Conservation (phyloP, 169 alveolate species). For the Theileria orientalis region DNA sequence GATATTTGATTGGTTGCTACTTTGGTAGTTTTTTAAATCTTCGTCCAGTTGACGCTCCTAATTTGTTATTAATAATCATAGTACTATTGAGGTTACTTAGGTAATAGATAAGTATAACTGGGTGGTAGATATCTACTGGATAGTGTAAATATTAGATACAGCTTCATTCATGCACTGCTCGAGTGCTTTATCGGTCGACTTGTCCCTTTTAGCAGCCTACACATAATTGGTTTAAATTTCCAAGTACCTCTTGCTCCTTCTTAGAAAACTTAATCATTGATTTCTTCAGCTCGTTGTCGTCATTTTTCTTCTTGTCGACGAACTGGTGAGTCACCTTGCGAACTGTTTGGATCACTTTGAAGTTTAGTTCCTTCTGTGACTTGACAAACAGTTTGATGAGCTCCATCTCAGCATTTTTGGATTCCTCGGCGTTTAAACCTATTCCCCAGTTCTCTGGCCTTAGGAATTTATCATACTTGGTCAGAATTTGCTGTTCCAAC, state of each 20-base stretch:
- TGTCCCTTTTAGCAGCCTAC: slow-evolving; percentile 61
- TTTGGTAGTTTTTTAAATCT: slow-evolving; percentile 24
- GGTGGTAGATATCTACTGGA: no score
- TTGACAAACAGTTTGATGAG: slow-evolving; percentile 50
- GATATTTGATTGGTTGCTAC: slow-evolving; percentile 17
- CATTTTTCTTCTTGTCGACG: slow-evolving; percentile 17
- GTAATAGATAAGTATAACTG: no score
- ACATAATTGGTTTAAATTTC: no score
- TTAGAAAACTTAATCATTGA: slow-evolving; percentile 37
- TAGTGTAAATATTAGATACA: no score
- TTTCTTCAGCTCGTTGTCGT: slow-evolving; percentile 29
- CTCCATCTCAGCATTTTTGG: slow-evolving; percentile 51
- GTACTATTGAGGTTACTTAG: no score
- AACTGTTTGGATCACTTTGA: slow-evolving; percentile 37
- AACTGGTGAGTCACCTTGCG: slow-evolving; percentile 13
- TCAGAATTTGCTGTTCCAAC: slow-evolving; percentile 38
- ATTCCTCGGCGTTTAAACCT: slow-evolving; percentile 24
- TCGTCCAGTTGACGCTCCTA: slow-evolving; percentile 29
- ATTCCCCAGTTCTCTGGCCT: slow-evolving; percentile 62
- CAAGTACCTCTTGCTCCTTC: slow-evolving; percentile 37
- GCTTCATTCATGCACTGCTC: slow-evolving; percentile 59
- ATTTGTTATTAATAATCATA: background rate
- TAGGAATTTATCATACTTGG: slow-evolving; percentile 30
- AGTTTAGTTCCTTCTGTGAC: slow-evolving; percentile 49
- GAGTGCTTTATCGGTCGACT: slow-evolving; percentile 25